Base-by-base conservation (phyloP, 345 rosid species). In the Gossypium herbaceum region DNA sequence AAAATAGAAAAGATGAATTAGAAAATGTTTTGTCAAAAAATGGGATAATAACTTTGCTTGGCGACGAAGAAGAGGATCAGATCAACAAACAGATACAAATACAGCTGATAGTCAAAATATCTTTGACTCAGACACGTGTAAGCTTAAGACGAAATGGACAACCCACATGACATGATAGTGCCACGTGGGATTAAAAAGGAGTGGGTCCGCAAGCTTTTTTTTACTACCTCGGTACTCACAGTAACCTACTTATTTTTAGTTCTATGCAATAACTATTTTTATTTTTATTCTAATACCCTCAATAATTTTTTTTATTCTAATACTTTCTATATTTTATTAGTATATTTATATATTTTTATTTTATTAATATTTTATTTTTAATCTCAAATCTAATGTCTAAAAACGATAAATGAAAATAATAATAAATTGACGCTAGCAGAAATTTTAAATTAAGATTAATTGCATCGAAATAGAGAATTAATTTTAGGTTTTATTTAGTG, bases 201-300 rank as follows among this genome's bases (percentile, higher is more conserved):
- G 0, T 11, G 39, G 39, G n/a, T 44, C 52, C 29, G 12, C 52
- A 6, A 19, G 9, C 19, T 12, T 70, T 54, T 54, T 54, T 71
- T 13, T 22, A 67, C 34, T 7, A 67, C 39, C 55, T 67, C 52
- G 71, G 52, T 66, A 66, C 55, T 66, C 69, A 11, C 50, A 64
- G 20, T 7, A 41, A n/a, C 10, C 29, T 55, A 55, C 12, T 55
- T n/a, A 55, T 6, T 55, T 54, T n/a, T 1, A 54, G 10, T 10
- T 45, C 9, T 44, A 44, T 44, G 48, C 12, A 44, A 7, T 10
- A 45, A 45, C 1, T 7, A 45, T 45, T 29, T 17, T 54, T 19
- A 19, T 17, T 54, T 0, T 16, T 17, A 19, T n/a, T 55, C n/a
- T 55, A 17, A 55, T 55, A 20, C 22, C 22, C 22, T 20, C 22